Conservation (phyloP, 805 yeast species). For the Barnettozyma californica region DNA sequence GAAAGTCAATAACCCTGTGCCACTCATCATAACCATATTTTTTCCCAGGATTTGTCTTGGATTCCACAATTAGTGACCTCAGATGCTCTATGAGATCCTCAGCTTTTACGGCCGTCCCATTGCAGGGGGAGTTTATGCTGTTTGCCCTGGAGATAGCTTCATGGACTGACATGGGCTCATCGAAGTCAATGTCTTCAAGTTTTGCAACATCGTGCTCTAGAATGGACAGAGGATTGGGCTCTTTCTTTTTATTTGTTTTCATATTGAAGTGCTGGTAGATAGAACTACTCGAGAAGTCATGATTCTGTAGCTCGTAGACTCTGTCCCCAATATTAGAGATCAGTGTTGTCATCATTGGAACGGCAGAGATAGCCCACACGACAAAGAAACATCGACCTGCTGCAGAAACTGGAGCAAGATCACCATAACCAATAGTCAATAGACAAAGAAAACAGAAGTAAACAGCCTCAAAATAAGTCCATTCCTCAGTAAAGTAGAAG, state of each 20-base stretch:
- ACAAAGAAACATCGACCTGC: conserved; percentile 73
- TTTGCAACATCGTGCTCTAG: background rate
- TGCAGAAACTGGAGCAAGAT: conserved; percentile 52
- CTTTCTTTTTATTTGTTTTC: background rate
- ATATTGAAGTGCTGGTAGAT: conserved; percentile 9
- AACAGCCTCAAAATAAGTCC: conserved; percentile 68
- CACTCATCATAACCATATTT: conserved; percentile 49
- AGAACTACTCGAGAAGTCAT: conserved; percentile 10
- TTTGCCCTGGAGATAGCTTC: background rate
- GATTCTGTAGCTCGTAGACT: conserved; percentile 30
- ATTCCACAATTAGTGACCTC: conserved; percentile 10
- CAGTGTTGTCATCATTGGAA: conserved; percentile 82
- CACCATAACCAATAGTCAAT: conserved; percentile 84
- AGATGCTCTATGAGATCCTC: conserved; percentile 23
- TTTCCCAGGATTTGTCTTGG: conserved; percentile 23
- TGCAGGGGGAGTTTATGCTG: background rate
- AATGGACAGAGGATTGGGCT: background rate
- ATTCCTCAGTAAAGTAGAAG: conserved; percentile 54
- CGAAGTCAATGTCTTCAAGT: conserved; percentile 1
- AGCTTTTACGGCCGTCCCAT: background rate
- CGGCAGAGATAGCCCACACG: conserved; percentile 75
- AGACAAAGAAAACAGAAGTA: conserved; percentile 75
- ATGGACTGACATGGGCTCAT: conserved; percentile 2
- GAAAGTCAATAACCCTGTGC: conserved; percentile 33
- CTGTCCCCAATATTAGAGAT: conserved; percentile 70